phyloP scores from a whole-genome alignment of 2,329 filamentous ascomycete genomes.

The Paraphoma sp. region DNA sequence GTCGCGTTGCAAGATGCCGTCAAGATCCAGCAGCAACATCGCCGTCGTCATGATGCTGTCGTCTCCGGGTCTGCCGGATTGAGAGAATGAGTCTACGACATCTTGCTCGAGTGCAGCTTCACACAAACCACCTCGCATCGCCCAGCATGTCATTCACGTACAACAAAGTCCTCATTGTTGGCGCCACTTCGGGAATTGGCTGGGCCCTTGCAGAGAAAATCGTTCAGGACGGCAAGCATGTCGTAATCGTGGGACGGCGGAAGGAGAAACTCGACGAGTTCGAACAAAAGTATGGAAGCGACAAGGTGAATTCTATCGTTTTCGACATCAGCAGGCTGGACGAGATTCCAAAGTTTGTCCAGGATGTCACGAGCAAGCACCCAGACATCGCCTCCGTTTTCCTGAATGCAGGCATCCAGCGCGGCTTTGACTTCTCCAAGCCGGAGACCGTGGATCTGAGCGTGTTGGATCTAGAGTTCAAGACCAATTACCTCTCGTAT shows the following conservation, averaged over 20 bases:
- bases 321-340: conserved; percentile 61
- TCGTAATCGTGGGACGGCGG: conserved; percentile 59
- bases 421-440: conserved; percentile 57
- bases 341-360: conserved; percentile 54
- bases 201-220: conserved; percentile 58
- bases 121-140: not conserved
- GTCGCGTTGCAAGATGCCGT: not conserved
- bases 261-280: conserved; percentile 60
- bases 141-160: conserved; percentile 54
- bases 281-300: conserved; percentile 53
- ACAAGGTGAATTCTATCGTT: conserved; percentile 53
- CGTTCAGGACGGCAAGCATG: conserved; percentile 54
- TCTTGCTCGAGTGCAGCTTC: conserved; percentile 1
- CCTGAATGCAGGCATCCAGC: conserved; percentile 62
- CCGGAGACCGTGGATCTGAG: conserved; percentile 56
- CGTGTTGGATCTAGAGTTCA: conserved; percentile 53
- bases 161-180: conserved; percentile 61
- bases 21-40: not conserved
- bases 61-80: not conserved
- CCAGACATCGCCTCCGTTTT: conserved; percentile 61
- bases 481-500: conserved; percentile 59
- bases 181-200: conserved; percentile 61
- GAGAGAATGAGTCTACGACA: not conserved
- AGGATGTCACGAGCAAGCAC: conserved; percentile 51
- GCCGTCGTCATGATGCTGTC: not conserved